Evolutionary conservation across 169 alveolate genomes (phyloP), one percentile per base, ranked within the genome.

Genomic region (Plasmodium yoelii): DNA sequence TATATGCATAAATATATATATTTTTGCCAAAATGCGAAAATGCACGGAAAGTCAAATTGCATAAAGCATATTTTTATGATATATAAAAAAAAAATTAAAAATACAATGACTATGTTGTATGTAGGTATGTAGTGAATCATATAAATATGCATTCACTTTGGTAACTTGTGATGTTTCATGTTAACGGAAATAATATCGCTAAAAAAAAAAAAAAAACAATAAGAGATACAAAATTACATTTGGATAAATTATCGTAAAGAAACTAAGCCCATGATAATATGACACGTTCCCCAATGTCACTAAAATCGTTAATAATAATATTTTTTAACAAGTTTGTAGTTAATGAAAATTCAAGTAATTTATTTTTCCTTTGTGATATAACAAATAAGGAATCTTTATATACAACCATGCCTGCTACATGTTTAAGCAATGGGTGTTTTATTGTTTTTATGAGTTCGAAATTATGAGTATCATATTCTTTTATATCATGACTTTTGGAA

Each of bases 261-360:
- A 6, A 42, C 55, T 64, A 64, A 0, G 91, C 47, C 6, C 49
- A 57, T 8, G 87, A 68, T 3, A 69, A 18, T 7, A 71, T 86
- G 22, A 70, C 87, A 49, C 91, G 91, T 55, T 86, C 91, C 5
- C 91, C 91, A n/a, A 55, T 46, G 26, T 86, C 91, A 65, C 87
- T 63, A 19, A 86, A 86, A 39, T 71, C 73, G 47, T 69, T 74
- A n/a, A 86, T 65, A 42, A 60, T 34, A 44, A 71, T 47, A 42
- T 61, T 69, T 63, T 28, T 86, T 15, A 86, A 65, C 68, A 86
- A 64, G 19, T 60, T 42, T 10, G 86, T 69, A 13, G 91, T 15
- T 47, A 86, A 47, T 39, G 91, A 86, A 86, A 86, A 86, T 42
- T 86, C 91, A 12, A 86, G 74, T n/a, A 86, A 24, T 28, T 86